Percentiles rank a stretch among this genome's conserved stretches.
Evolutionary conservation across 768 basidiomycete species (phyloP).

Genomic region (Tulasnella sp.): DNA sequence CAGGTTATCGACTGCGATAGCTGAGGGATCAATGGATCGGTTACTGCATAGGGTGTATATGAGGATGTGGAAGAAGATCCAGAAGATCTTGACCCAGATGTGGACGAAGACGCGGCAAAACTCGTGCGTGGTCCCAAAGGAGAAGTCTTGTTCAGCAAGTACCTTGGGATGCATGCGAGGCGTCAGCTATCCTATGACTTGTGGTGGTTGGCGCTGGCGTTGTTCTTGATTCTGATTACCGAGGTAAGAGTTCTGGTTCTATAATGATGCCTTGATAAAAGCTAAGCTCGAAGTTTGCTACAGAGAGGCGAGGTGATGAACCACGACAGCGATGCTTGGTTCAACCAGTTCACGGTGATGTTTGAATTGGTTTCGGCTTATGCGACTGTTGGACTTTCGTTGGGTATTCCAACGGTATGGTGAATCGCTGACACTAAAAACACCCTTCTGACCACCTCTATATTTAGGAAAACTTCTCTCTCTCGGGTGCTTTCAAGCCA

Average conservation of each 20-base stretch:
- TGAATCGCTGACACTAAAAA: background rate
- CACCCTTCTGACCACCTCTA: background rate
- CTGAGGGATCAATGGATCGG: too few relatives aligned
- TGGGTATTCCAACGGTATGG: constrained; percentile 76
- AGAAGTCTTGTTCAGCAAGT: constrained; percentile 68
- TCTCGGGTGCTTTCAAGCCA: constrained; percentile 75
- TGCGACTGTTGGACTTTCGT: constrained; percentile 84
- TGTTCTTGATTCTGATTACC: constrained; percentile 90
- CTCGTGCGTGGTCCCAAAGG: constrained; percentile 52
- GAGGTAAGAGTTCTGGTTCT: constrained; percentile 58
- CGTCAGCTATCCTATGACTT: constrained; percentile 92
- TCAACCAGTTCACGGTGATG: constrained; percentile 41
- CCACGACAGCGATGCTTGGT: constrained; percentile 11
- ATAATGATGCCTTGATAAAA: background rate
- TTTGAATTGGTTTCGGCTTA: constrained; percentile 90
- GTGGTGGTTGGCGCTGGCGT: constrained; percentile 89
- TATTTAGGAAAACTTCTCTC: constrained; percentile 77
- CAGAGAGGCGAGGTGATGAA: constrained; percentile 29
- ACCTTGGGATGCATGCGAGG: constrained; percentile 79
- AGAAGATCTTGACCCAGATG: constrained; percentile 54
- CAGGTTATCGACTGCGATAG: background rate
- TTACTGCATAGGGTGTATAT: constrained; percentile 59
- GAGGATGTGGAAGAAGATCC: constrained; percentile 50
- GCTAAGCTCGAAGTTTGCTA: background rate
- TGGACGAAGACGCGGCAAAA: constrained; percentile 39